Conservation (phyloP, 2,329 filamentous ascomycete genomes). For the Cadophora gregata region DNA sequence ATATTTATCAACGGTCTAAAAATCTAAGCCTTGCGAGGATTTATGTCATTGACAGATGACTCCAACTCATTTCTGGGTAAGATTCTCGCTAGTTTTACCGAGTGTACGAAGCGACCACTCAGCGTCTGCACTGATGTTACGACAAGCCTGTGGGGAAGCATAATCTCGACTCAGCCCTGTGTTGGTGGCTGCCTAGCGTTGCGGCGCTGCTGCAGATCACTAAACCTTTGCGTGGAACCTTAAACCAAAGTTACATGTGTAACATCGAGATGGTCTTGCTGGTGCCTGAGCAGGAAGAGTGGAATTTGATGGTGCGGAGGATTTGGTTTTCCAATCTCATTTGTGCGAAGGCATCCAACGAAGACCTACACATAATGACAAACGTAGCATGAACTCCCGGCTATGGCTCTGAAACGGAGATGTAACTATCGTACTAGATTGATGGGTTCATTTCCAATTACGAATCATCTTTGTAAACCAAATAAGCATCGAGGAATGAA, state of each 20-base stretch:
- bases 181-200: not conserved
- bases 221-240: not conserved
- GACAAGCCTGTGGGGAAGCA: conserved; percentile 4
- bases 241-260: not conserved
- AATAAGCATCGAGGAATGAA: too few relatives aligned
- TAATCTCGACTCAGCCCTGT: not conserved
- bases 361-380: not conserved
- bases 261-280: not conserved
- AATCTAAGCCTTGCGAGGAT: not conserved
- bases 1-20: not conserved
- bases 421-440: too few relatives aligned
- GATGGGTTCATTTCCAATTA: not conserved
- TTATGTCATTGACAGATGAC: not conserved
- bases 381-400: too few relatives aligned
- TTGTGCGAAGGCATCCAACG: not conserved
- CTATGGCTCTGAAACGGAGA: too few relatives aligned
- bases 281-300: not conserved
- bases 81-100: not conserved
- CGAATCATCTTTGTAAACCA: too few relatives aligned
- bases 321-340: too few relatives aligned
- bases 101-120: conserved; percentile 1
- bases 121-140: not conserved
- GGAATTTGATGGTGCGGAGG: not conserved
- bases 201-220: not conserved
- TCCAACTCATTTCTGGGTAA: not conserved